Evolutionary conservation across 1,139 yeast genomes (phyloP), one percentile per base, ranked within the genome.

Genomic region (Kodamaea derodonti): DNA sequence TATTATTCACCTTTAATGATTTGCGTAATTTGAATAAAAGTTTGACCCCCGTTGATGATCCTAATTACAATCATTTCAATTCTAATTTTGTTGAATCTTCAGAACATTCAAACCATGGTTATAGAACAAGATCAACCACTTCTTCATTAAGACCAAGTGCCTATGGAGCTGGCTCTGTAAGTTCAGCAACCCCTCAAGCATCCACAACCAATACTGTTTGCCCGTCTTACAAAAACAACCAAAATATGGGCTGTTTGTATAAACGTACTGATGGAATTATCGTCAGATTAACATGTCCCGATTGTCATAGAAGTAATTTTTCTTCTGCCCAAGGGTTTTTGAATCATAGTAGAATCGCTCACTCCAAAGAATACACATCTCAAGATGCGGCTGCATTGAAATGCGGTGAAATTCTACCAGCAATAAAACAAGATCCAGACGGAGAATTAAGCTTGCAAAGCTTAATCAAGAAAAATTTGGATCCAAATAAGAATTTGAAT

Each of bases 271-370:
- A 84, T 54, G 90, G 92, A 2, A 68, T 82, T 0, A 60, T 82
- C 18, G 88, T 84, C 6, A 67, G 79, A 35, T 65, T 84, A 17
- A 78, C 78, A 6, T 84, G 95, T 52, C 78, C 81, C 0, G 75
- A 70, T 36, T 84, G 95, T 55, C 72, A 67, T 12, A 61, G 92
- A 36, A 72, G 78, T 33, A 84, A 83, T 42, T 84, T 84, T 51
- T 78, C 85, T 6, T 77, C 85, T 11, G 86, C 88, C 0, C 94
- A 84, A 52, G 94, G 94, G 16, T 83, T 84, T 42, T 68, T 84
- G 27, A 84, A 83, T 52, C 95, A 84, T 52, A 75, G 84, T 42
- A 62, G 94, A 42, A 72, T 82, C 18, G 84, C 90, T 3, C 95
- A 84, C 52, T 64, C 77, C n/a, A 75, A 73, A 39, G 87, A 82